A percentile compares a stretch with the other conserved stretches of the same genome.
phyloP scores from a whole-genome alignment of 352 stramenopile genomes.

The Peronospora belbahrii region DNA sequence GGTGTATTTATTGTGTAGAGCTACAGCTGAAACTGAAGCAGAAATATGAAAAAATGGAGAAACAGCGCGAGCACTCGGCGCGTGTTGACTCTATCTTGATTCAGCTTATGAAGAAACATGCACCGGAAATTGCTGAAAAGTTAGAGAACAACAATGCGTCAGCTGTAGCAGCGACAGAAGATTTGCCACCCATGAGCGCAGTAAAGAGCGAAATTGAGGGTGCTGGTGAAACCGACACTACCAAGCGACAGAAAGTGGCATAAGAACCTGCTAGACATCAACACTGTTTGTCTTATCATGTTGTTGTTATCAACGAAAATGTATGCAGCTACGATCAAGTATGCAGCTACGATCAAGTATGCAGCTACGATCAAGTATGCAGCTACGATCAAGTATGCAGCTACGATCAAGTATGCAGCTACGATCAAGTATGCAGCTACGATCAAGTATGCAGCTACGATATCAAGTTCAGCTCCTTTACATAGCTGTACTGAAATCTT shows the following conservation, averaged over 20 bases:
- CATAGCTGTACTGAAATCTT: no score
- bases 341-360: no score
- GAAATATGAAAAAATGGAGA: conserved; percentile 83
- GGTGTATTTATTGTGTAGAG: conserved; percentile 30
- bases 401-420: no score
- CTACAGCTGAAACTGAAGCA: conserved; percentile 83
- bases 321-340: conserved; percentile 10
- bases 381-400: no score
- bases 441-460: no score
- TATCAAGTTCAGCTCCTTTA: no score
- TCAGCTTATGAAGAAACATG: conserved; percentile 81
- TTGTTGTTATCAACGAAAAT: conserved; percentile 19
- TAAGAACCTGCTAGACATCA: conserved; percentile 13
- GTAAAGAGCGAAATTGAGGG: conserved; percentile 24
- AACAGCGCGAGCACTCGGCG: conserved; percentile 77
- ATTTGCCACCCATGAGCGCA: conserved; percentile 5
- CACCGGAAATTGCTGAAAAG: conserved; percentile 77
- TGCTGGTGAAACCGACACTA: conserved; percentile 14
- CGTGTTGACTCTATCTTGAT: conserved; percentile 78
- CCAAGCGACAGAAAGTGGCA: conserved; percentile 60
- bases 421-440: no score
- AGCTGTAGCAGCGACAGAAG: conserved; percentile 1
- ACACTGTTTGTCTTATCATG: conserved; percentile 2
- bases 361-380: no score
- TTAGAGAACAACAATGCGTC: conserved; percentile 37